Percentiles rank a stretch among this genome's conserved stretches.
phyloP scores from a whole-genome alignment of 768 basidiomycete genomes.

The Leccinum incarnatum region DNA sequence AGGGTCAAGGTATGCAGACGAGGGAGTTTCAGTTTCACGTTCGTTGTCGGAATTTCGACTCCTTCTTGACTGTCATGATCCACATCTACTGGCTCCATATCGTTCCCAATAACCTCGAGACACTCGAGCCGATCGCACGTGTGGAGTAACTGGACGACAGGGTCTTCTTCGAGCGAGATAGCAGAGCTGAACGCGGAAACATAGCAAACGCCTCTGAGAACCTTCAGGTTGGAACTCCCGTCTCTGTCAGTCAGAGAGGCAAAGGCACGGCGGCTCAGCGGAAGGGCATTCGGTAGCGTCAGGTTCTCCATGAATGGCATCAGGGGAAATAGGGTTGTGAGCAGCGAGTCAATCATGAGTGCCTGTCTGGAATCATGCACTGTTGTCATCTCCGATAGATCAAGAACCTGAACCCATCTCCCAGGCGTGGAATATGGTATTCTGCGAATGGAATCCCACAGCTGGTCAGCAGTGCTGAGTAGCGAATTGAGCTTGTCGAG shows the following conservation, averaged over 20 bases:
- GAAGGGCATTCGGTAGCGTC: slow-evolving; percentile 52
- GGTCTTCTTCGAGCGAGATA: slow-evolving; percentile 41
- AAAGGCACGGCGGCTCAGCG: slow-evolving; percentile 60
- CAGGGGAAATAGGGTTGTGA: slow-evolving; percentile 64
- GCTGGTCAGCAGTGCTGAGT: slow-evolving; percentile 62
- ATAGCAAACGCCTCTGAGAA: slow-evolving; percentile 57
- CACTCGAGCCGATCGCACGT: slow-evolving; percentile 56
- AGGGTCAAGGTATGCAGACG: slow-evolving; percentile 58
- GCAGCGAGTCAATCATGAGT: slow-evolving; percentile 57
- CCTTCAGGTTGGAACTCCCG: slow-evolving; percentile 46
- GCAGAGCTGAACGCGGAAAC: slow-evolving; percentile 31
- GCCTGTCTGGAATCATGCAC: slow-evolving; percentile 43
- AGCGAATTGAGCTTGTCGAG: slow-evolving; percentile 59
- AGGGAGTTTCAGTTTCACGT: slow-evolving; percentile 48
- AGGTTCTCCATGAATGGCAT: slow-evolving; percentile 60
- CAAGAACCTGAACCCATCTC: slow-evolving; percentile 76
- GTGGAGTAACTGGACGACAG: slow-evolving; percentile 56
- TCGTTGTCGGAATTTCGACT: slow-evolving; percentile 23
- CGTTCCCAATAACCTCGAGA: slow-evolving; percentile 61
- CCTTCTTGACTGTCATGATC: slow-evolving; percentile 30
- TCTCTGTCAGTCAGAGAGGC: slow-evolving; percentile 51
- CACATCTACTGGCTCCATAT: slow-evolving; percentile 51
- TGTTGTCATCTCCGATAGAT: slow-evolving; percentile 57
- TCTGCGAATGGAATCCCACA: slow-evolving; percentile 86
- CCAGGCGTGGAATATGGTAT: slow-evolving; percentile 87